These are phyloP conservation scores for Protostelium mycophagum DNA, from an alignment of 78 protist species.

Conservation along the genomic window DNA sequence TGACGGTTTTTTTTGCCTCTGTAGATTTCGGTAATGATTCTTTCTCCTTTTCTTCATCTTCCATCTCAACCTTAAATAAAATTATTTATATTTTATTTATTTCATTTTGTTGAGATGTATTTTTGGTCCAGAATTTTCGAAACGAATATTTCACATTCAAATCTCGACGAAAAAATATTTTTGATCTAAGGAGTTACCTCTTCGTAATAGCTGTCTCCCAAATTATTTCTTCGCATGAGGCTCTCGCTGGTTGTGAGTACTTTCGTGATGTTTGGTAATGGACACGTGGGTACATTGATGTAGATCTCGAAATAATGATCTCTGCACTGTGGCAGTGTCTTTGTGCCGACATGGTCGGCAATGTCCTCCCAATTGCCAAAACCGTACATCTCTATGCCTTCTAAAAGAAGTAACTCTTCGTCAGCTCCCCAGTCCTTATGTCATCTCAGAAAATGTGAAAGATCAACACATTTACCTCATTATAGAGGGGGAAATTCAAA, in stretches of 20 bases:
- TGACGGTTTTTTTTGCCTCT: not conserved
- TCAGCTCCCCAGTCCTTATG: constrained; percentile 50
- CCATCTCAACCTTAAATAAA: not conserved
- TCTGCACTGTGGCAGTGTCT: constrained; percentile 52
- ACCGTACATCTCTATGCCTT: constrained; percentile 44
- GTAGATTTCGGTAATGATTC: not conserved
- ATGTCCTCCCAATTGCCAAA: constrained; percentile 63
- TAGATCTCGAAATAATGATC: constrained; percentile 44
- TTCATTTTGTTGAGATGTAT: no score
- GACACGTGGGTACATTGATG: constrained; percentile 35
- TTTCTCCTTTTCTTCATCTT: not conserved
- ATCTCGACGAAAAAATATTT: not conserved
- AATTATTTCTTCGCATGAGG: not conserved
- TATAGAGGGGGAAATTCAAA: constrained; percentile 52
- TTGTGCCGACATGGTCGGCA: constrained; percentile 54
- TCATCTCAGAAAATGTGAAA: not conserved
- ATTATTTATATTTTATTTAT: no score
- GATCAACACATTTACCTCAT: constrained; percentile 7
- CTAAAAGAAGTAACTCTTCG: constrained; percentile 51
- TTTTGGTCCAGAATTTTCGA: no score
- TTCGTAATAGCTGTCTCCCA: not conserved
- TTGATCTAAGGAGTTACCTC: not conserved
- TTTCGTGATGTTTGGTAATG: constrained; percentile 13
- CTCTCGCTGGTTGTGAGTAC: not conserved
- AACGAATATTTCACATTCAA: no score